phyloP scores from a whole-genome alignment of 2,329 filamentous ascomycete species.

The Fulvia fulva region DNA sequence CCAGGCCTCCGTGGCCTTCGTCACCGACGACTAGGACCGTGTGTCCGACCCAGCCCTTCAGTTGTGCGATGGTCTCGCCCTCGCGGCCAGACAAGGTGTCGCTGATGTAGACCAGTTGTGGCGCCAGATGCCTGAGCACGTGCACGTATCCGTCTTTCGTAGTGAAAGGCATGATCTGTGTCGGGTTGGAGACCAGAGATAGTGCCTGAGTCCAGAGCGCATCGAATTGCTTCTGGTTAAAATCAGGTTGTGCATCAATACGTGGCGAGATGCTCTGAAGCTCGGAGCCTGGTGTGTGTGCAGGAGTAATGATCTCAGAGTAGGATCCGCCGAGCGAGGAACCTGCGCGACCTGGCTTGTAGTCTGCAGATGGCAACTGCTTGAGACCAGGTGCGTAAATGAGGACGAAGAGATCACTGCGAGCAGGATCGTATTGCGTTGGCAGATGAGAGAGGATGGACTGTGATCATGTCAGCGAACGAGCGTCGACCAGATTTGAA shows the following conservation, averaged over 20 bases:
- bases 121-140: constrained; percentile 79
- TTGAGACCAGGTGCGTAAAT: constrained; percentile 78
- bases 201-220: constrained; percentile 77
- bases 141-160: constrained; percentile 78
- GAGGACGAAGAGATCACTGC: constrained; percentile 76
- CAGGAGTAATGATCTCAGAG: constrained; percentile 73
- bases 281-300: constrained; percentile 60
- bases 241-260: constrained; percentile 32
- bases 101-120: constrained; percentile 81
- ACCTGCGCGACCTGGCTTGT: constrained; percentile 43
- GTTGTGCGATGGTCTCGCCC: constrained; percentile 67
- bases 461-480: constrained; percentile 33
- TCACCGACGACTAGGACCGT: constrained; percentile 60
- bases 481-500: neutral
- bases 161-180: constrained; percentile 84
- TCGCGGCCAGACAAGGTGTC: constrained; percentile 64
- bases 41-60: constrained; percentile 60
- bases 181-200: constrained; percentile 74
- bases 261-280: constrained; percentile 41
- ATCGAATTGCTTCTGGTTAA: constrained; percentile 58
- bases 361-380: constrained; percentile 45
- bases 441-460: constrained; percentile 83
- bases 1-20: constrained; percentile 74
- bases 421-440: constrained; percentile 67
- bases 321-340: constrained; percentile 74